A percentile compares a stretch with the other conserved stretches of the same genome.
phyloP scores from a whole-genome alignment of 2,329 filamentous ascomycete genomes.

The Phyllosticta capitalensis region DNA sequence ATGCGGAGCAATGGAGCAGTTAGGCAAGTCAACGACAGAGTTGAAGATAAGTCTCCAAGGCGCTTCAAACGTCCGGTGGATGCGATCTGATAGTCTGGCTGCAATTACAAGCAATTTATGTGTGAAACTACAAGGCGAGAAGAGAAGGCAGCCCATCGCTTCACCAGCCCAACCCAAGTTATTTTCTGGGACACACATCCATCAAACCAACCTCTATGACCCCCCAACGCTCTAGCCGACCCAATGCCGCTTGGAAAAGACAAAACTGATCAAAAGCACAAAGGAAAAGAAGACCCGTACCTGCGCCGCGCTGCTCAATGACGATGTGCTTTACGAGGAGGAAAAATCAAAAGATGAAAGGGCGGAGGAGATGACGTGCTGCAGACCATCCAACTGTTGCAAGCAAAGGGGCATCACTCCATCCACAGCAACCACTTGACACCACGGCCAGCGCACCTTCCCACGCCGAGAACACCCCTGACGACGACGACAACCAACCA shows the following conservation, averaged over 20 bases:
- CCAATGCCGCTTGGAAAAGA: not conserved
- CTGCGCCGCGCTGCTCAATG: not conserved
- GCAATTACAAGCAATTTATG: too few relatives aligned
- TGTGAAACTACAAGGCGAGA: too few relatives aligned
- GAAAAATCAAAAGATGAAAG: not conserved
- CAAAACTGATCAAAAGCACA: not conserved
- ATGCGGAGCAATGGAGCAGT: too few relatives aligned
- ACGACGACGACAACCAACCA: conserved; percentile 81
- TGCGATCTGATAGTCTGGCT: too few relatives aligned
- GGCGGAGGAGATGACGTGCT: too few relatives aligned
- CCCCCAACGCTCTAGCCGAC: not conserved
- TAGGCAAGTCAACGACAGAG: too few relatives aligned
- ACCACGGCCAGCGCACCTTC: conserved; percentile 49
- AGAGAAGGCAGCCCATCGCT: not conserved
- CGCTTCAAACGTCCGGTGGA: too few relatives aligned
- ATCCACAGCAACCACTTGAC: conserved; percentile 82
- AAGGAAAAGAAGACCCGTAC: not conserved
- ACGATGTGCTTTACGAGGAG: not conserved
- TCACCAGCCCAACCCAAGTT: not conserved
- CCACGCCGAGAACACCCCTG: conserved; percentile 53
- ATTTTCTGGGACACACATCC: too few relatives aligned
- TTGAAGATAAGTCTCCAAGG: too few relatives aligned
- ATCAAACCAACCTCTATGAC: not conserved
- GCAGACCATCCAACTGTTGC: not conserved
- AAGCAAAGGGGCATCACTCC: conserved; percentile 1